These are phyloP conservation scores for Schwanniomyces yamadae DNA, from an alignment of 805 yeast genomes.

Conservation along the genomic window DNA sequence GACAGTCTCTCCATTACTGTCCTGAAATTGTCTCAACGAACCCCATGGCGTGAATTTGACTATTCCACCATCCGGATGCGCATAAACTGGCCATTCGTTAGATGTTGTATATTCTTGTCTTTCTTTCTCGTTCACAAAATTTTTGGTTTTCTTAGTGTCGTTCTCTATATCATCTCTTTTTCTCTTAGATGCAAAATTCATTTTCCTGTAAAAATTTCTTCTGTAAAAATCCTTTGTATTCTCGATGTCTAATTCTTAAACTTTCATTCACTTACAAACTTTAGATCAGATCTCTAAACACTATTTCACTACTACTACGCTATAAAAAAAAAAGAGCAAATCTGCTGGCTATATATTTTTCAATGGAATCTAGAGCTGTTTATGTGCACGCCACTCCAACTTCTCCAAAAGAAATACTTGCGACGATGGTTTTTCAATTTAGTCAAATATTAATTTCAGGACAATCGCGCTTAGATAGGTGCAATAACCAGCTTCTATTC, in stretches of 20 bases:
- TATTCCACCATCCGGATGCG: slow-evolving; percentile 62
- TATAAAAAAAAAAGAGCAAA: slow-evolving; percentile 3
- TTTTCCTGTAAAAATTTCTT: not conserved
- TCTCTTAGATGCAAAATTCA: slow-evolving; percentile 13
- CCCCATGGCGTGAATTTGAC: slow-evolving; percentile 65
- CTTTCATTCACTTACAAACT: not conserved
- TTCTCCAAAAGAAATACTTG: too few species aligned
- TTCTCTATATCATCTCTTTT: slow-evolving; percentile 11
- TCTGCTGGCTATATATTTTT: slow-evolving; percentile 3
- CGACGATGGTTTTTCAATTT: too few species aligned
- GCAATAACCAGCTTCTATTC: too few species aligned
- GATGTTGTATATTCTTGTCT: slow-evolving; percentile 16
- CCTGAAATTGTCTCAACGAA: slow-evolving; percentile 47
- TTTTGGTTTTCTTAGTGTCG: slow-evolving; percentile 16
- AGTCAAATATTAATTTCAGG: too few species aligned
- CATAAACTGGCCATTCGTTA: slow-evolving; percentile 54
- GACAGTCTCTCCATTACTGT: slow-evolving; percentile 43
- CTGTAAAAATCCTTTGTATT: not conserved
- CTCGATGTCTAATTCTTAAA: not conserved
- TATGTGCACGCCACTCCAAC: slow-evolving; percentile 3
- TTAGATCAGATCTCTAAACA: slow-evolving; percentile 1
- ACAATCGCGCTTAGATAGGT: too few species aligned
- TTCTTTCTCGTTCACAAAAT: slow-evolving; percentile 11
- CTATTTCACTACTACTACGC: not conserved
- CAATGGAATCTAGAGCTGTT: slow-evolving; percentile 1